Conservation (phyloP, 768 basidiomycete genomes). For the Erythrobasidium yunnanense region DNA sequence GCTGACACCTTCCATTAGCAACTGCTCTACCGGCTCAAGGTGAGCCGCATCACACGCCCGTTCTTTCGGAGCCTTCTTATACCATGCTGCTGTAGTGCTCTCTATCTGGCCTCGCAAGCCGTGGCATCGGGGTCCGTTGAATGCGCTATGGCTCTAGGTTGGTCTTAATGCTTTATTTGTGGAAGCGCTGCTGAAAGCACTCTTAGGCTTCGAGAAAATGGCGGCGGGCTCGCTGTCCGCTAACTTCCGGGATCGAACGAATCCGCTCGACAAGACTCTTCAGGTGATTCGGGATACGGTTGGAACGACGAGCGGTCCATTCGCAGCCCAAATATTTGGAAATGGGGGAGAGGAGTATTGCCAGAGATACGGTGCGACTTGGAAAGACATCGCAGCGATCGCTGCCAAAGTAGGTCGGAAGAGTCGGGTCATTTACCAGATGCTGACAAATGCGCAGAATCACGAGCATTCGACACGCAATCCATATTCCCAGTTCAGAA, state of each 20-base stretch:
- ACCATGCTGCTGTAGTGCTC: slow-evolving; percentile 66
- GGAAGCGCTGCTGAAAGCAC: too few species aligned
- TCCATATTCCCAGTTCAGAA: slow-evolving; percentile 73
- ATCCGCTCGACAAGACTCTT: slow-evolving; percentile 32
- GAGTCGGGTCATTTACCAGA: neutral
- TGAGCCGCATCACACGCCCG: neutral
- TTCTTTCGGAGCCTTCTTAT: slow-evolving; percentile 45
- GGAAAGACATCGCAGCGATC: slow-evolving; percentile 63
- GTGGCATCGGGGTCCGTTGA: slow-evolving; percentile 61
- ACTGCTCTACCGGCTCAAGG: slow-evolving; percentile 11
- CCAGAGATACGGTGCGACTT: slow-evolving; percentile 57
- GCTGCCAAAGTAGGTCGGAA: slow-evolving; percentile 45
- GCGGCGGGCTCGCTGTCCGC: slow-evolving; percentile 32
- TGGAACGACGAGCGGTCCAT: slow-evolving; percentile 26
- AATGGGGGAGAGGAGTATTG: slow-evolving; percentile 67
- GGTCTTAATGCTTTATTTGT: too few species aligned
- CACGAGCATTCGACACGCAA: slow-evolving; percentile 71
- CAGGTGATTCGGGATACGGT: slow-evolving; percentile 27
- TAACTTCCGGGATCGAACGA: slow-evolving; percentile 29
- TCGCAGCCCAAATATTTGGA: slow-evolving; percentile 57
- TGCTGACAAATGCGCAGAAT: slow-evolving; percentile 51
- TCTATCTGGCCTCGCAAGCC: slow-evolving; percentile 60
- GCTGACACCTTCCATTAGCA: neutral
- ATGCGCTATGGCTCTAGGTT: slow-evolving; percentile 68
- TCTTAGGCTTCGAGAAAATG: slow-evolving; percentile 68